Evolutionary conservation across 306 rosid species (phyloP).

Genomic region (Dalbergia cultrata): DNA sequence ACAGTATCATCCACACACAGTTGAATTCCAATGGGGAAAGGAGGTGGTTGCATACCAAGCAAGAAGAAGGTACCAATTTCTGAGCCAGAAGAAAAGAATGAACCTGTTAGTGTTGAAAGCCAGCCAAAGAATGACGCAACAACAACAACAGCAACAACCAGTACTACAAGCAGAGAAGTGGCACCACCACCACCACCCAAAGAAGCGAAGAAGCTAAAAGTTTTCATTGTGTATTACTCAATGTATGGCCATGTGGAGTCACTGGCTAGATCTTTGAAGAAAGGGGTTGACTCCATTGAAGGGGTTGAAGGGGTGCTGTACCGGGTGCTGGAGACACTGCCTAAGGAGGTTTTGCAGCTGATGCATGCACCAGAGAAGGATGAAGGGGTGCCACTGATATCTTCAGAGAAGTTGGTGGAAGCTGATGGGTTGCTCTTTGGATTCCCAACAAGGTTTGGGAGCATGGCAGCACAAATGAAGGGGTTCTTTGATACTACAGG

Average conservation of each 20-base stretch:
- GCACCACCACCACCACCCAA: background rate
- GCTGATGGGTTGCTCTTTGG: constrained; percentile 86
- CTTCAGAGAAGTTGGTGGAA: constrained; percentile 66
- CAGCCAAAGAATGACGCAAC: constrained; percentile 37
- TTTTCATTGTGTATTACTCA: constrained; percentile 77
- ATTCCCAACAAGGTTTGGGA: constrained; percentile 80
- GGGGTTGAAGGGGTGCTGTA: constrained; percentile 80
- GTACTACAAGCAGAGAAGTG: constrained; percentile 39
- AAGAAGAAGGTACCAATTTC: constrained; percentile 57
- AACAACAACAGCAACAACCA: constrained; percentile 15
- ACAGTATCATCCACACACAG: background rate
- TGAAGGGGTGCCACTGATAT: constrained; percentile 57
- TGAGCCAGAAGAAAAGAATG: constrained; percentile 42
- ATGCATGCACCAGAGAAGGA: constrained; percentile 75
- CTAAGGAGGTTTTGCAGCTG: constrained; percentile 58
- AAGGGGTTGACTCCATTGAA: constrained; percentile 71
- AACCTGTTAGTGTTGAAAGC: constrained; percentile 46
- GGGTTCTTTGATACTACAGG: constrained; percentile 72
- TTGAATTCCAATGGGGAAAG: constrained; percentile 70
- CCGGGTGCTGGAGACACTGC: constrained; percentile 72
- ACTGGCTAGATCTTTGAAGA: constrained; percentile 68
- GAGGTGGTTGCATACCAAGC: constrained; percentile 80
- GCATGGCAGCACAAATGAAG: constrained; percentile 86
- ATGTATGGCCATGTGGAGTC: constrained; percentile 82
- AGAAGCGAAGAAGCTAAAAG: constrained; percentile 52